Evolutionary conservation across 2,329 filamentous ascomycete species (phyloP), one percentile per base, ranked within the genome.

Genomic region (Stagonosporopsis tanaceti): DNA sequence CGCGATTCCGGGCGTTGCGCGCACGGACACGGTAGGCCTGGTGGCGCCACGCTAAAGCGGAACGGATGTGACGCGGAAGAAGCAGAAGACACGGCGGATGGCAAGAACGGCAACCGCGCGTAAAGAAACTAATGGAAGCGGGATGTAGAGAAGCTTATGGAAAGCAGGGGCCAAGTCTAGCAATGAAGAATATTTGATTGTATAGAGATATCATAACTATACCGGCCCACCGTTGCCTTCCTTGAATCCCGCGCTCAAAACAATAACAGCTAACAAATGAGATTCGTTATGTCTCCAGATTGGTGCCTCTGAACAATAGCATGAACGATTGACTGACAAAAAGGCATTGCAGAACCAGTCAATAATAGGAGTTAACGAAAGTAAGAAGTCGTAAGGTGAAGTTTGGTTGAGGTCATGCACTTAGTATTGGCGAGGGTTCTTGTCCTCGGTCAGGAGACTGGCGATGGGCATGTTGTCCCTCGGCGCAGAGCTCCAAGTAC

Each of bases 401-500:
- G 32, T 37, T 37, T 27, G n/a, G 8, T 27, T 20, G 17, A 39
- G 3, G 17, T n/a, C 30, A 38, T 20, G 44, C 3, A 4, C 5
- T 34, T 56, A 59, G 32, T 47, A 59, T 9, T 59, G 51, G n/a
- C 57, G 57, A 39, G 57, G 57, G 47, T 76, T 74, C 69, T 70
- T 73, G 54, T 77, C 74, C 48, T 77, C 75, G 20, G 70, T 78
- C 61, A 78, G 66, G 8, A 78, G 58, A 50, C 74, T 72, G 15
- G 75, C 72, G 60, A 78, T 78, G 27, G 74, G 74, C 60, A 76
- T 74, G 56, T 76, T 76, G 42, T 76, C 72, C 52, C 72, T 65
- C 12, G 71, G 72, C 17, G 71, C 71, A 28, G 70, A 73, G 62
- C 70, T 73, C 72, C 73, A 76, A n/a, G 72, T 76, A 25, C 71